phyloP scores from a whole-genome alignment of 1,139 yeast species.

The Debaryomycetaceae sp. region DNA sequence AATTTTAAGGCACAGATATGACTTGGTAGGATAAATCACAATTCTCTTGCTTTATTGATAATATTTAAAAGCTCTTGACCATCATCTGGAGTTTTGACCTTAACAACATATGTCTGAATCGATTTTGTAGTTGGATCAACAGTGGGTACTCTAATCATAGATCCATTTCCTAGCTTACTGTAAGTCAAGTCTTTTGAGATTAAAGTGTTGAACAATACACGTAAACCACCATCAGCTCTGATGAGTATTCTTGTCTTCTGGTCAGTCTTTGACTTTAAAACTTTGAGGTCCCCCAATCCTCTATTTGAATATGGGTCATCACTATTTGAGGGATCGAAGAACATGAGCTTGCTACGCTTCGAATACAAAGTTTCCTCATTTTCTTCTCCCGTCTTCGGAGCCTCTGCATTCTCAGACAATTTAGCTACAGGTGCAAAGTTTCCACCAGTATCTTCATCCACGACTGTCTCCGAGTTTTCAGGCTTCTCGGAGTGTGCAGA shows the following conservation, averaged over 20 bases:
- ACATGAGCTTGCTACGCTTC: constrained; percentile 70
- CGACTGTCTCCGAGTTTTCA: constrained; percentile 17
- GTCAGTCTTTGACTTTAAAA: constrained; percentile 57
- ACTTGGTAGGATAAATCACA: background rate
- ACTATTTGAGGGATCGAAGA: constrained; percentile 50
- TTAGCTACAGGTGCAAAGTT: constrained; percentile 47
- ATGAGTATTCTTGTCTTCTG: constrained; percentile 68
- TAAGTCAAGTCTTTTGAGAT: constrained; percentile 53
- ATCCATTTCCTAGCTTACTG: constrained; percentile 55
- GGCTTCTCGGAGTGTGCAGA: constrained; percentile 4
- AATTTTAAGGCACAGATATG: background rate
- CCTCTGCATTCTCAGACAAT: constrained; percentile 41
- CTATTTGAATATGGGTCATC: constrained; percentile 51
- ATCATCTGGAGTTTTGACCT: constrained; percentile 67
- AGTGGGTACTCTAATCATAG: constrained; percentile 57
- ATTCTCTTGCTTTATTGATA: constrained; percentile 42
- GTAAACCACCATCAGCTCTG: constrained; percentile 85
- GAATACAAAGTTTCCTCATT: constrained; percentile 62
- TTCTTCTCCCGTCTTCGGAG: constrained; percentile 76
- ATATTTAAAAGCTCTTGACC: constrained; percentile 59
- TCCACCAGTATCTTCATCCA: constrained; percentile 42
- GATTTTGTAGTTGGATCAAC: constrained; percentile 37
- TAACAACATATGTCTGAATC: constrained; percentile 59
- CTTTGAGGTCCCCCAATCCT: constrained; percentile 82
- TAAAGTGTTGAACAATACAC: constrained; percentile 69